Evolutionary conservation across 306 rosid species (phyloP).

Genomic region (Carpinus viminea): DNA sequence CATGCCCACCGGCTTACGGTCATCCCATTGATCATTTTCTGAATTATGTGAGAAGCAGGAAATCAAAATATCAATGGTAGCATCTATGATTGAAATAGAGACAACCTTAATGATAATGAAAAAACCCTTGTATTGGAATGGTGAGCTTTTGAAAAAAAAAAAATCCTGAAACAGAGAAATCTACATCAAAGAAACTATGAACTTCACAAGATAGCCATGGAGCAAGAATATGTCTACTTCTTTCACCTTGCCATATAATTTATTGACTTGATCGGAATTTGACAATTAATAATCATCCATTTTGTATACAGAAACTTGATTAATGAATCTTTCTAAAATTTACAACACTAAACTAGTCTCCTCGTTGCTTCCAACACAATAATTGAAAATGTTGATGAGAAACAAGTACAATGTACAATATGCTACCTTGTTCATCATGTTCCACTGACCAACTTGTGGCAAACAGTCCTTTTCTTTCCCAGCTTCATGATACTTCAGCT

Average conservation of each 20-base stretch:
- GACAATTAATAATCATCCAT: neutral
- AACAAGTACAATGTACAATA: neutral
- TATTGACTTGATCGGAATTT: neutral
- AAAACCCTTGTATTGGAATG: constrained; percentile 6
- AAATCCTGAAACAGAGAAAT: neutral
- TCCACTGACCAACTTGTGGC: constrained; percentile 99
- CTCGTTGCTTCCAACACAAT: neutral
- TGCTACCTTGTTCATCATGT: constrained; percentile 98
- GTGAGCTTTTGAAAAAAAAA: neutral
- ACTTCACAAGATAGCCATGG: neutral
- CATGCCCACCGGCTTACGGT: constrained; percentile 96
- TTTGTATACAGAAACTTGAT: neutral
- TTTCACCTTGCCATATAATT: neutral
- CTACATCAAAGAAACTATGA: neutral
- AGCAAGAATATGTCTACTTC: neutral
- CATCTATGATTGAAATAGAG: constrained; percentile 13
- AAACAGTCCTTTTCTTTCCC: constrained; percentile 96
- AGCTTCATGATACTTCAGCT: constrained; percentile 92
- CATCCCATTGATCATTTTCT: constrained; percentile 99
- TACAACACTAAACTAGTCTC: neutral
- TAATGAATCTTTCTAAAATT: neutral
- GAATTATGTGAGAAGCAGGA: constrained; percentile 30
- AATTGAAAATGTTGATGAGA: neutral
- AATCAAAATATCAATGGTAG: constrained; percentile 22
- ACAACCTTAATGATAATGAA: constrained; percentile 1